Conservation (phyloP, 208 protist species). For the Wallacemonas rigidus region DNA sequence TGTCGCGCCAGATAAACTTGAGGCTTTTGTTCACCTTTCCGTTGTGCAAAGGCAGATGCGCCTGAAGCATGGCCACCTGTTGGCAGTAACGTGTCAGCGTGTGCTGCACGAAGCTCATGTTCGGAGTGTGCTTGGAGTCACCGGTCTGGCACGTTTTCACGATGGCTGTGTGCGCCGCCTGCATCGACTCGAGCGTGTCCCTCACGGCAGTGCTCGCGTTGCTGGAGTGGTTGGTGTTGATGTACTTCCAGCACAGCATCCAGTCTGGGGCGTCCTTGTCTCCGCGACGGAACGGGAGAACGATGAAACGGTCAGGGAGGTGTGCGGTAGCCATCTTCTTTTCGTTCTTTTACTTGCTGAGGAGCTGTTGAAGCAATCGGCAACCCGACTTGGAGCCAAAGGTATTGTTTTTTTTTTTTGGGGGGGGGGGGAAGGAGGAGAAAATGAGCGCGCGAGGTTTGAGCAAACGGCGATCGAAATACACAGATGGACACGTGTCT, state of each 20-base stretch:
- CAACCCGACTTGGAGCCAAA: not conserved
- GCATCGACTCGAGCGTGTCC: constrained; percentile 67
- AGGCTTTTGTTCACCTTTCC: constrained; percentile 59
- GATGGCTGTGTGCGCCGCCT: constrained; percentile 60
- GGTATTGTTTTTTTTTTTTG: constrained; percentile 19
- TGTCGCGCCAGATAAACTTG: constrained; percentile 66
- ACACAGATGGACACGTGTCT: too few relatives aligned
- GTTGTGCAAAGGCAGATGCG: constrained; percentile 69
- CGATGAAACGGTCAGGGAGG: constrained; percentile 60
- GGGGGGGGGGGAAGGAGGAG: not conserved
- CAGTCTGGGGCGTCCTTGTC: constrained; percentile 76
- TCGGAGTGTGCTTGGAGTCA: constrained; percentile 56
- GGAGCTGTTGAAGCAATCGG: too few relatives aligned
- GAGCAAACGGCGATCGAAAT: too few relatives aligned
- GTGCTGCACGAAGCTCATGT: constrained; percentile 62
- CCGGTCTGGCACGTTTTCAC: constrained; percentile 54
- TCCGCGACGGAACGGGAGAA: constrained; percentile 67
- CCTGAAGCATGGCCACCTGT: constrained; percentile 71
- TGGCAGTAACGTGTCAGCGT: constrained; percentile 73
- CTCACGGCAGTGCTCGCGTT: constrained; percentile 63
- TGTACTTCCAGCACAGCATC: constrained; percentile 62
- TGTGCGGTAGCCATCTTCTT: constrained; percentile 39
- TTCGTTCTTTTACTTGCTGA: not conserved
- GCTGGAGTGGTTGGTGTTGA: constrained; percentile 62
- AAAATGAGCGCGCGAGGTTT: not conserved